Evolutionary conservation across 2,329 filamentous ascomycete species (phyloP).

Genomic region (Ceratocystis diversiconidia): DNA sequence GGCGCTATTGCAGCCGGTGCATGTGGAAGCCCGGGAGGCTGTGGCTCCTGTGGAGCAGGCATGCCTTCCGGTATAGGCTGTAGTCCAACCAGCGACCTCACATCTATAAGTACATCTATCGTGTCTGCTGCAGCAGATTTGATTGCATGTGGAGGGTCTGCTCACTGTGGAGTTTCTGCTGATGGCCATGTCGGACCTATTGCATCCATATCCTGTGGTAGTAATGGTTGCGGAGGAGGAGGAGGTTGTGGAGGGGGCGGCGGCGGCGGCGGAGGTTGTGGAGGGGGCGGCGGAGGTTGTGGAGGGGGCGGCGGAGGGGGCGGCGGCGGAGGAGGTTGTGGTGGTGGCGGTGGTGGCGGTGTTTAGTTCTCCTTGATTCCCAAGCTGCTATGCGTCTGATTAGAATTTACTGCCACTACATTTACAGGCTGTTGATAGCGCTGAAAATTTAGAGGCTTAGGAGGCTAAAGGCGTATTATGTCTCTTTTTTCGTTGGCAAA

Average conservation of each 20-base stretch:
- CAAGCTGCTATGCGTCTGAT: too few relatives aligned
- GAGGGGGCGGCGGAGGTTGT: background rate
- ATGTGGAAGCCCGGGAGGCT: constrained; percentile 30
- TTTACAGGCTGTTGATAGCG: background rate
- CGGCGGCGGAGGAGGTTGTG: background rate
- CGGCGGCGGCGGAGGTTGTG: background rate
- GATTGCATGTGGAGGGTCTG: too few relatives aligned
- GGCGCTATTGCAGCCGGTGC: constrained; percentile 31
- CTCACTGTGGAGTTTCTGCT: too few relatives aligned
- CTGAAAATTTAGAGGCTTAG: background rate
- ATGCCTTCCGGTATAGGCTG: constrained; percentile 20
- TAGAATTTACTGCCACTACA: too few relatives aligned
- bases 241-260: background rate
- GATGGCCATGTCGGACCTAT: too few relatives aligned
- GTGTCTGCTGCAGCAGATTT: too few relatives aligned
- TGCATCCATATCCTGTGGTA: too few relatives aligned
- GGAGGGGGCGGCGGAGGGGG: constrained; percentile 2
- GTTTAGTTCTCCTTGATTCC: too few relatives aligned
- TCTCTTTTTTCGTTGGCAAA: background rate
- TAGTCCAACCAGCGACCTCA: constrained; percentile 2
- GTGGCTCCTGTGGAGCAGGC: constrained; percentile 20
- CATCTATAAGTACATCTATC: background rate
- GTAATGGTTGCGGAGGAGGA: constrained; percentile 15
- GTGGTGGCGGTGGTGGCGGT: too few relatives aligned
- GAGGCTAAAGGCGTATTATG: background rate